A percentile compares a stretch with the other conserved stretches of the same genome.
Conservation (phyloP, 805 yeast genomes). For the Metschnikowia cerradonensis region DNA sequence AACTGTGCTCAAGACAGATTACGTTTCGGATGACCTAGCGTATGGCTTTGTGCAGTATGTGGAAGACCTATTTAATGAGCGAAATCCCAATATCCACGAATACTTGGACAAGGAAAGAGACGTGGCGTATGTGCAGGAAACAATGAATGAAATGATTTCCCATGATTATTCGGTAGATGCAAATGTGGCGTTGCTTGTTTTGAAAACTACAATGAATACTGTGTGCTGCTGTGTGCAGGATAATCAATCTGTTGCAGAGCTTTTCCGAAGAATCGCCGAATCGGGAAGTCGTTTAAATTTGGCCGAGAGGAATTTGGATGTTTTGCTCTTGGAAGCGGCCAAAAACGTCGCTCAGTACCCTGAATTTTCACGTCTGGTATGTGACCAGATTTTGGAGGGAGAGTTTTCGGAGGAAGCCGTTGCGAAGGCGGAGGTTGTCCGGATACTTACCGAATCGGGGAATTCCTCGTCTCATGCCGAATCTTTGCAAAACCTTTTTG, state of each 20-base stretch:
- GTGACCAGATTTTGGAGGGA: background rate
- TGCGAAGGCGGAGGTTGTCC: background rate
- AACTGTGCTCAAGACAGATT: conserved; percentile 6
- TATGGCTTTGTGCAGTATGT: conserved; percentile 21
- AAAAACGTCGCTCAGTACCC: background rate
- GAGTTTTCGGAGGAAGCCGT: background rate
- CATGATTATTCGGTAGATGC: conserved; percentile 1
- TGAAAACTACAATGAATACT: conserved; percentile 23
- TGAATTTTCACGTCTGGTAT: background rate
- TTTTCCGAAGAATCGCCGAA: background rate
- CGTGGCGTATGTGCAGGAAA: conserved; percentile 13
- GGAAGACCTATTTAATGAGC: conserved; percentile 25
- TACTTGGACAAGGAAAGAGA: conserved; percentile 28
- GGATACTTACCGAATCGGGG: background rate
- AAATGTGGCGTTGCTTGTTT: conserved; percentile 18
- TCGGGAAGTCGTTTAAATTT: background rate
- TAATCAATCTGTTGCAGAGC: background rate
- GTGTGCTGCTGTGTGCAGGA: conserved; percentile 9
- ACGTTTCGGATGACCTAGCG: conserved; percentile 22
- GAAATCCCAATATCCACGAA: conserved; percentile 34
- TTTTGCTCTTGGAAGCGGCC: background rate
- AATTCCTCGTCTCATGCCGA: background rate
- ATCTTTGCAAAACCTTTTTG: background rate
- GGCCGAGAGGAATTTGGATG: background rate
- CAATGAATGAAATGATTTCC: background rate